A percentile compares a stretch with the other conserved stretches of the same genome.
phyloP scores from a whole-genome alignment of 306 rosid genomes.

The Rubus idaeus region DNA sequence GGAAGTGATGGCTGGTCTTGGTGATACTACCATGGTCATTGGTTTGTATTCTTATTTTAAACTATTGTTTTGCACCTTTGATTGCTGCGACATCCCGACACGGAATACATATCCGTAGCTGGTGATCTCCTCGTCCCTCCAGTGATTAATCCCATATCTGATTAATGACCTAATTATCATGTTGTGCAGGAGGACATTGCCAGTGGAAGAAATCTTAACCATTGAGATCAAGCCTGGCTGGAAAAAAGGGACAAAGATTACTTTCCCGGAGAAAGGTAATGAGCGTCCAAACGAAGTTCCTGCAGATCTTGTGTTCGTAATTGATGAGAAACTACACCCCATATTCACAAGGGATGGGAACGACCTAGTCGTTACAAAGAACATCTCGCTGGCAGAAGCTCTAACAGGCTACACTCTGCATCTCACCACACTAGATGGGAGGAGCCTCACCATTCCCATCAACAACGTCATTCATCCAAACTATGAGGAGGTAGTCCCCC shows the following conservation, averaged over 20 bases:
- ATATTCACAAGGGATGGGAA: constrained; percentile 80
- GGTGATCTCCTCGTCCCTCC: neutral
- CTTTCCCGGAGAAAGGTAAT: constrained; percentile 85
- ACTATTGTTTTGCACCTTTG: neutral
- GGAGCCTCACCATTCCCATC: constrained; percentile 56
- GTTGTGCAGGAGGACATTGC: constrained; percentile 54
- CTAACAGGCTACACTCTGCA: constrained; percentile 53
- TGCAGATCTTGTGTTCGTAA: constrained; percentile 71
- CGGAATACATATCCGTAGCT: too few relatives aligned
- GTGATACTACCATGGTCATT: neutral
- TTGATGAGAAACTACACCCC: constrained; percentile 85
- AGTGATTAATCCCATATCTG: neutral
- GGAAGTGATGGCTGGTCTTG: neutral
- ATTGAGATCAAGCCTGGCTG: constrained; percentile 93
- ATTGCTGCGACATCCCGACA: neutral
- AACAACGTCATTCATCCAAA: constrained; percentile 51
- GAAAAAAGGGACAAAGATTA: constrained; percentile 94
- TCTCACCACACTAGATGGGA: constrained; percentile 70
- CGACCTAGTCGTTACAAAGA: constrained; percentile 61
- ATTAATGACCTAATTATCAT: neutral
- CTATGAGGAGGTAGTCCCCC: constrained; percentile 67
- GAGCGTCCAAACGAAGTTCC: constrained; percentile 68
- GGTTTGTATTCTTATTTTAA: neutral
- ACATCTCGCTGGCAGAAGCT: constrained; percentile 58
- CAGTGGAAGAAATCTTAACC: constrained; percentile 77